A percentile compares a stretch with the other conserved stretches of the same genome.
These are phyloP conservation scores for Musa acuminata DNA, from an alignment of 176 grass and related monocot genomes.

Conservation along the genomic window DNA sequence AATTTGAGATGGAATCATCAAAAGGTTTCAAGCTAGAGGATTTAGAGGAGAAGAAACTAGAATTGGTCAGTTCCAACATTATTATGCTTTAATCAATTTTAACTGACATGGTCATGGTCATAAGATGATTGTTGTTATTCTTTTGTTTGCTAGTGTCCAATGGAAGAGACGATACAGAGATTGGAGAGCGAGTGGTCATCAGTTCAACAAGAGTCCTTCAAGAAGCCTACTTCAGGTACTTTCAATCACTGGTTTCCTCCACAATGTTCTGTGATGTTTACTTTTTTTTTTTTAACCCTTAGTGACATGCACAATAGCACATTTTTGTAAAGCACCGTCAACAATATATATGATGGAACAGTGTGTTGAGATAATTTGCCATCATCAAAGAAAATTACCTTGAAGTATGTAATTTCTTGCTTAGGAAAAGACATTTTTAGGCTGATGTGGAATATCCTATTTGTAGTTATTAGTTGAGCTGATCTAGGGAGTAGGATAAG, in stretches of 20 bases:
- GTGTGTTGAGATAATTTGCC: neutral
- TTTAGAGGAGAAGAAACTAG: constrained; percentile 64
- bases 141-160: constrained; percentile 31
- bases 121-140: neutral
- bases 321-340: no score
- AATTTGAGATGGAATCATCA: constrained; percentile 40
- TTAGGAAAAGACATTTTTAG: neutral
- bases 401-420: neutral
- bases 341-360: neutral
- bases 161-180: constrained; percentile 50
- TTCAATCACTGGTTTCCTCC: constrained; percentile 2
- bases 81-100: constrained; percentile 8
- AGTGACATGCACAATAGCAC: neutral
- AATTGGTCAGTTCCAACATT: constrained; percentile 34
- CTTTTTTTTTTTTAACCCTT: neutral
- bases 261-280: neutral
- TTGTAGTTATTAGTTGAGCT: no score
- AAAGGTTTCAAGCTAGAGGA: constrained; percentile 51
- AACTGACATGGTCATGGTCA: constrained; percentile 8
- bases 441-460: no score
- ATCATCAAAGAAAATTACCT: neutral
- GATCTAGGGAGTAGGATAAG: no score
- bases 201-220: constrained; percentile 69
- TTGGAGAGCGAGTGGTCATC: constrained; percentile 63
- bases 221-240: constrained; percentile 70